A percentile compares a stretch with the other conserved stretches of the same genome.
Evolutionary conservation across 164 flowering plant species (phyloP).

Genomic region (Magnolia sinica): DNA sequence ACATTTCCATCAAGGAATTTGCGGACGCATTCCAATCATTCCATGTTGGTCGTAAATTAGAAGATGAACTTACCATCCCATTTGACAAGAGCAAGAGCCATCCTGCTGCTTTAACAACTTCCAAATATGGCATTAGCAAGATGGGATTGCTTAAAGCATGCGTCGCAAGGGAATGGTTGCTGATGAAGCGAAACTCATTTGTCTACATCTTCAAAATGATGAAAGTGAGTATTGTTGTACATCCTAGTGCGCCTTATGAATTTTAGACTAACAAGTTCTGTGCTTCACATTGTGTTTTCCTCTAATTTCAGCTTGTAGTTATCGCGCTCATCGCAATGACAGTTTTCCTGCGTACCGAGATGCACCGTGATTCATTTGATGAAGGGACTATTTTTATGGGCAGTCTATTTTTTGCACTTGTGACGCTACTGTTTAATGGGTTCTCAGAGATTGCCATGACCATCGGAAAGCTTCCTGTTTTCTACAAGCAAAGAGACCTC

Average conservation of each 20-base stretch:
- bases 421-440: constrained; percentile 16
- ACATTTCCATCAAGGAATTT: constrained; percentile 47
- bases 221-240: constrained; percentile 34
- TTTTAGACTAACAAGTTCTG: neutral
- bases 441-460: constrained; percentile 19
- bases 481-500: constrained; percentile 25
- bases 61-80: constrained; percentile 45
- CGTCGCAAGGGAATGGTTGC: constrained; percentile 49
- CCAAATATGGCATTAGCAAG: constrained; percentile 52
- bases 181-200: constrained; percentile 77
- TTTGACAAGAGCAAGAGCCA: constrained; percentile 62
- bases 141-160: constrained; percentile 58
- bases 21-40: constrained; percentile 58
- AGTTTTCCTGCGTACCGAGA: constrained; percentile 16
- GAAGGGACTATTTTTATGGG: constrained; percentile 19
- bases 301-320: constrained; percentile 8
- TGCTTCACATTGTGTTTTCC: neutral
- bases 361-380: constrained; percentile 10
- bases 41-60: constrained; percentile 48
- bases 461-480: constrained; percentile 19
- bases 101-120: constrained; percentile 52
- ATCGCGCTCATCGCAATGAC: constrained; percentile 16
- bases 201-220: constrained; percentile 50
- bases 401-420: constrained; percentile 14
- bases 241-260: neutral